Base-by-base conservation (phyloP, 805 yeast species). In the Kregervanrija fluxuum region DNA sequence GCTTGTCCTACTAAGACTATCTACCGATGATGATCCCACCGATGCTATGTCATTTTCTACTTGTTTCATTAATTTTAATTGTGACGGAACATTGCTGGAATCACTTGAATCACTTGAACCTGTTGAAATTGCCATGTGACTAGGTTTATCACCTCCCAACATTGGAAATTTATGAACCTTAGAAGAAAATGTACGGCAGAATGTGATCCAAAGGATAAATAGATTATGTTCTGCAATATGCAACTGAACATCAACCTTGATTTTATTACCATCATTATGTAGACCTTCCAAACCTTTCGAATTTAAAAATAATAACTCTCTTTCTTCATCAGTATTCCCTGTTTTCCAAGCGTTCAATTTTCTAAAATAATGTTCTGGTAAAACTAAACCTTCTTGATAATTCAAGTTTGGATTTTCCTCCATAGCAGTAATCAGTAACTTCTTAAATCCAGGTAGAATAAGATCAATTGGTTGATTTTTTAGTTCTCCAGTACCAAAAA, bases 331-430 rank as follows among this genome's bases (percentile, higher is more conserved):
- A 52, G 54, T 50, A 6, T 44, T 46, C 13, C 60, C 56, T 12
- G 42, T 41, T 13, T 44, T 35, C 39, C 73, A 68, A 0, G 84
- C 80, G 45, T 72, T 70, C 43, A 79, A 71, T 51, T 81, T 80
- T 49, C 97, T 74, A 66, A 91, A 89, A 59, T 85, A 83, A 63
- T 89, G 96, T 61, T 90, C 98, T 0, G 97, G 95, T 11, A 90
- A 66, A 0, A 90, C 96, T 41, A 86, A 64, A 1, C 96, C 96
- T 0, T 83, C 77, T 31, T 64, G 61, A 22, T 51, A 49, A 45
- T 59, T 63, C 48, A 75, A 48, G 14, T 64, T 55, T 28, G 73
- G 68, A 50, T 69, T 67, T 31, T 71, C 66, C 6, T 41, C 48
- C 12, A 71, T 58, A 6, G 81, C 79, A 15, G 57, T 50, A 2